Evolutionary conservation across 1,284 basidiomycete genomes (phyloP).

Genomic region (Leccinum insolens): DNA sequence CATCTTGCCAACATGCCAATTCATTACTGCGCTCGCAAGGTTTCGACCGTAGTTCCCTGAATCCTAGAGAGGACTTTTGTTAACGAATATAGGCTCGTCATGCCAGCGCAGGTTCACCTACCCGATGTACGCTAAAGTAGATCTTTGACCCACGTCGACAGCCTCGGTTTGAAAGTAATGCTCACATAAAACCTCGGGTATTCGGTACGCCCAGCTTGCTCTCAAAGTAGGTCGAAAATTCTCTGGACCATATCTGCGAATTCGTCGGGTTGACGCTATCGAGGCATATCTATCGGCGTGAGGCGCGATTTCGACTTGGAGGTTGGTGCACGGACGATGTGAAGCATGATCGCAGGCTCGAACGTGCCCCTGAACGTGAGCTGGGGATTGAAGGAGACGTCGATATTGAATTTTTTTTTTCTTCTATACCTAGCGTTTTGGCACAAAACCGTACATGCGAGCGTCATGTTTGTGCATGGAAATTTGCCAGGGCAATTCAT

Average conservation of each 20-base stretch:
- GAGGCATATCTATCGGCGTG: not conserved
- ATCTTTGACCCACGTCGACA: not conserved
- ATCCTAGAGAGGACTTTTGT: not conserved
- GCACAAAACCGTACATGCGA: not conserved
- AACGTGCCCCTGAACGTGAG: constrained; percentile 48
- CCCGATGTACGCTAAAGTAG: not conserved
- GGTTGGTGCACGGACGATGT: constrained; percentile 45
- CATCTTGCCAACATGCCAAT: constrained; percentile 21
- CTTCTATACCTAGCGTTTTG: not conserved
- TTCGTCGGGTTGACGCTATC: not conserved
- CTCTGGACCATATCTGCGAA: not conserved
- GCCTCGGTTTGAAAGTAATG: not conserved
- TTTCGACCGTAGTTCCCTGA: not conserved
- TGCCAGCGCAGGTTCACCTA: not conserved
- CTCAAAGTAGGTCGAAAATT: not conserved
- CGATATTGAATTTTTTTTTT: not conserved
- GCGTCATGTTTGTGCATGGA: not conserved
- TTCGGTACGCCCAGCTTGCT: not conserved
- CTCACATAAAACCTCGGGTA: not conserved
- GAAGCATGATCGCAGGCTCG: constrained; percentile 64
- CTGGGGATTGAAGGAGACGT: not conserved
- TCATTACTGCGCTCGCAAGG: not conserved
- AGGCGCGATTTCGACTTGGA: not conserved
- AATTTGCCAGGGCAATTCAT: not conserved
- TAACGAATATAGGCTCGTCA: not conserved